Base-by-base conservation (phyloP, 331 rosid genomes). In the Arachis monticola region DNA sequence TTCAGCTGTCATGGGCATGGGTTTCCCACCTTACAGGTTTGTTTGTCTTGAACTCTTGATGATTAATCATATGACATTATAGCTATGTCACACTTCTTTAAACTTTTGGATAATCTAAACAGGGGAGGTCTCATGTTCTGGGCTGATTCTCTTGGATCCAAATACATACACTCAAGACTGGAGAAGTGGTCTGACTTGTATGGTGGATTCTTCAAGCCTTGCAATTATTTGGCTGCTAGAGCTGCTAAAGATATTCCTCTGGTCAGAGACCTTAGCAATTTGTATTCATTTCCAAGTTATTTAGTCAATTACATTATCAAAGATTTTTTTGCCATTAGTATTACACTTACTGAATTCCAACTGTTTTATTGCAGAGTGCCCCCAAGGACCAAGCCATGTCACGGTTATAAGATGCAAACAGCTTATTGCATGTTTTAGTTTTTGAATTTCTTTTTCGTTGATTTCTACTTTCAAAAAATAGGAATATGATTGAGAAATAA, bases 41-140 rank as follows among this genome's bases (percentile, higher is more conserved):
- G 84, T 35, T 35, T 35, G 3, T 35, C 40, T 35, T 35, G 40
- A 35, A 3, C 40, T 80, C 40, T 70, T 10, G 32, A 50, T 38
- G 61, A 46, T 60, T 70, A 4, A 35, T 3, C 3, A 35, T 35
- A 35, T 35, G 40, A 5, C 4, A 44, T 38, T 74, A 50, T 11
- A 8, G 10, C 13, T 11, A 51, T 35, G 30, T 44, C 58, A 67
- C 44, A 13, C 51, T 77, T 59, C 41, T 60, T 70, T 82, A 60
- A 76, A 47, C 65, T 60, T n/a, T 45, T 60, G 73, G 40, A 46
- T 64, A 66, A 66, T 74, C 67, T 80, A 68, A 70, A 59, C 87
- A 94, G 99, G 91, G 99, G 97, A 74, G 97, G 99, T 47, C 72
- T 92, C 64, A 57, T 94, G 74, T 94, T 90, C 92, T 94, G 99